Evolutionary conservation across 352 stramenopile genomes (phyloP), one percentile per base, ranked within the genome.

Genomic region (Pythium angustatum): DNA sequence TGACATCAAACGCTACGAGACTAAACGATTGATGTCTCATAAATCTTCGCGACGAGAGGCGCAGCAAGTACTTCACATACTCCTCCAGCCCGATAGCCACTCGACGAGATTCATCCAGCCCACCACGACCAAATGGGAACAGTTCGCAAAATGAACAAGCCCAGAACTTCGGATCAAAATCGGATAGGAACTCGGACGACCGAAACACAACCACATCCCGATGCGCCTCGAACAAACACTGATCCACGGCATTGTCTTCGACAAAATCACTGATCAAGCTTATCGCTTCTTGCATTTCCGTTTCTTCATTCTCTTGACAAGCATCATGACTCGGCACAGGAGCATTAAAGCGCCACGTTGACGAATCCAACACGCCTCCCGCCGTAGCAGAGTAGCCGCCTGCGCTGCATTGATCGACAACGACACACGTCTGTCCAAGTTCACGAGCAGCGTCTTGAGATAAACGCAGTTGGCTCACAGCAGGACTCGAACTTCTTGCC

Each of bases 101-200:
- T 22, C 12, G 10, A 10, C 67, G 19, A 0, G 61, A 28, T 24
- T 68, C 58, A 22, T 71, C 58, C 11, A 71, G 26, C 1, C 62
- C 58, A n/a, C 68, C 68, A 36, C 68, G 57, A 5, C 68, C 68
- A 47, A 31, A 75, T 2, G 68, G 58, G 52, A 75, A 72, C n/a
- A 67, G 21, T 12, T 70, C 63, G 31, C 55, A 58, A 36, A 65
- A 73, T 2, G 60, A 17, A n/a, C 38, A 7, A 1, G 17, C 14
- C 66, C 66, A 73, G 34, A 73, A 73, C 7, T 43, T 19, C 7
- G 47, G 53, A 28, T 73, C 55, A 45, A 73, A 69, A 50, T 66
- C 66, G 3, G 60, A 73, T 1, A 73, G 9, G 40, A 73, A 66
- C 8, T 27, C n/a, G 19, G 54, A 36, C n/a, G 62, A 74, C n/a